Percentiles rank a stretch among this genome's conserved stretches.
phyloP scores from a whole-genome alignment of 805 yeast genomes.

The Hanseniaspora hatyaiensis region DNA sequence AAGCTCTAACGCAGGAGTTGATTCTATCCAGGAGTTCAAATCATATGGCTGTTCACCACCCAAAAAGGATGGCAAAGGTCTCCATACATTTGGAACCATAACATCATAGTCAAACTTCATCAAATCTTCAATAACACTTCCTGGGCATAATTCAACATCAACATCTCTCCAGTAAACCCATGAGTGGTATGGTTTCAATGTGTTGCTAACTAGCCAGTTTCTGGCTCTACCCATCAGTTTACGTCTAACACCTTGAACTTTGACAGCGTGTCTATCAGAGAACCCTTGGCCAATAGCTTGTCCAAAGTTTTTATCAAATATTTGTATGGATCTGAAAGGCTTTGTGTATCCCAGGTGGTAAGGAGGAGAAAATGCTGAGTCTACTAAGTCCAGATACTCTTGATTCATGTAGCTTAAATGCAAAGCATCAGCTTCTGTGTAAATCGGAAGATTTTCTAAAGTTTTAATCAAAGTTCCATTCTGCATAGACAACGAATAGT shows the following conservation, averaged over 20 bases:
- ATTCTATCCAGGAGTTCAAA: constrained; percentile 91
- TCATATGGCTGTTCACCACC: constrained; percentile 92
- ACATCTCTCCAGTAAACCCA: constrained; percentile 91
- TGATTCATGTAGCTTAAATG: constrained; percentile 61
- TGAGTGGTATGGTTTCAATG: constrained; percentile 70
- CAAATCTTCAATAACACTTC: constrained; percentile 58
- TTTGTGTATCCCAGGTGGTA: constrained; percentile 49
- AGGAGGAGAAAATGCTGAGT: constrained; percentile 52
- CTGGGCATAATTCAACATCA: constrained; percentile 74
- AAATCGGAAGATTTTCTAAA: constrained; percentile 23
- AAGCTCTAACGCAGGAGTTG: constrained; percentile 58
- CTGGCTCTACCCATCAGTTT: constrained; percentile 80
- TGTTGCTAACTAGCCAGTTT: constrained; percentile 67
- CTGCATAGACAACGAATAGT: constrained; percentile 56
- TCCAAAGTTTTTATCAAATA: constrained; percentile 73
- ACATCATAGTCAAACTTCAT: constrained; percentile 63
- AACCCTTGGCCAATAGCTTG: constrained; percentile 78
- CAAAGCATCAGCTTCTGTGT: constrained; percentile 24
- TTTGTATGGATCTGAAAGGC: constrained; percentile 69
- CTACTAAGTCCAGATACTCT: constrained; percentile 45
- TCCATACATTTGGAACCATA: constrained; percentile 83
- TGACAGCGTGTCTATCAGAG: constrained; percentile 71
- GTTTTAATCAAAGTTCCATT: constrained; percentile 50
- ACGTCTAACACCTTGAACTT: constrained; percentile 73
- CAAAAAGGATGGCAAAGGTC: constrained; percentile 86